phyloP scores from a whole-genome alignment of 2,329 filamentous ascomycete genomes.

The Emergomyces orientalis region DNA sequence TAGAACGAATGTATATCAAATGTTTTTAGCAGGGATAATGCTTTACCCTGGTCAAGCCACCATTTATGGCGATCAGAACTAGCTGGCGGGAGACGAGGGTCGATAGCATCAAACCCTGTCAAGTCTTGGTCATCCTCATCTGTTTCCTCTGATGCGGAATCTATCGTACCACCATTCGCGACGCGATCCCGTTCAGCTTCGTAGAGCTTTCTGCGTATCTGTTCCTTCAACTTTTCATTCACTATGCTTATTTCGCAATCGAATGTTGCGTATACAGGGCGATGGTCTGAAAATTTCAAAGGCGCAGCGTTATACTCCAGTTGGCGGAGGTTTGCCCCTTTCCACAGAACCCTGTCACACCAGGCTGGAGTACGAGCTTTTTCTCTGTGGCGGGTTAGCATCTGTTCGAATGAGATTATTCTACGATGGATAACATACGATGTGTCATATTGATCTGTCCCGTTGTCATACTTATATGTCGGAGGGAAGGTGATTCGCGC shows the following conservation, averaged over 20 bases:
- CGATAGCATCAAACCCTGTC: conserved; percentile 71
- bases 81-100: conserved; percentile 60
- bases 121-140: conserved; percentile 55
- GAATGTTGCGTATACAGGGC: conserved; percentile 89
- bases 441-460: conserved; percentile 80
- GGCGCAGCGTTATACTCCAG: conserved; percentile 73
- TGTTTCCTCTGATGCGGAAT: conserved; percentile 19
- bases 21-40: not conserved
- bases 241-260: conserved; percentile 73
- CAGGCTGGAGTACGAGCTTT: conserved; percentile 93
- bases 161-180: conserved; percentile 37
- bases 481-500: conserved; percentile 78
- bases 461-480: conserved; percentile 92
- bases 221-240: conserved; percentile 62
- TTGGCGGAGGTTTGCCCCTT: conserved; percentile 74
- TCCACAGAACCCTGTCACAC: conserved; percentile 88
- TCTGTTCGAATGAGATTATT: not conserved
- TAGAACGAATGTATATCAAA: conserved; percentile 14
- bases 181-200: conserved; percentile 56
- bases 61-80: conserved; percentile 55
- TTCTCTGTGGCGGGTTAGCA: conserved; percentile 50
- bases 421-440: conserved; percentile 49
- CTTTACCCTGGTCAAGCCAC: conserved; percentile 54
- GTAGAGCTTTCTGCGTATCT: conserved; percentile 67
- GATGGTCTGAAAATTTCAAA: conserved; percentile 84